These are phyloP conservation scores for Sanghuangporus baumii DNA, from an alignment of 1,284 basidiomycete species.

Conservation along the genomic window DNA sequence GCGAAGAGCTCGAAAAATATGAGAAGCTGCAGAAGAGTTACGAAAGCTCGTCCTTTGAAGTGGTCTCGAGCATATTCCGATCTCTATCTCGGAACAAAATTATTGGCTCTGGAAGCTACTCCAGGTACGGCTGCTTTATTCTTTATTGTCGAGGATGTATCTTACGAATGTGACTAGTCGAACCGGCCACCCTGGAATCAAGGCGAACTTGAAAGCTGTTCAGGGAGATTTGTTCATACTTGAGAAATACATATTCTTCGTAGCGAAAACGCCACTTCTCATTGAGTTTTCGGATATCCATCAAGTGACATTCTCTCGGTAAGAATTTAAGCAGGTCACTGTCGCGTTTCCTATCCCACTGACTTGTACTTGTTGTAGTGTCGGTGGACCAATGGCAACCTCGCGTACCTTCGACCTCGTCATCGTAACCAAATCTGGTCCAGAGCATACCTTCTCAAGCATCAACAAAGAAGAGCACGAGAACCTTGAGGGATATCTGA, in stretches of 20 bases:
- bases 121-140: slow-evolving; percentile 48
- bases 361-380: slow-evolving; percentile 31
- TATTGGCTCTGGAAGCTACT: slow-evolving; percentile 78
- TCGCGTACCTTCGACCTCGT: slow-evolving; percentile 94
- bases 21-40: slow-evolving; percentile 89
- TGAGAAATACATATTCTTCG: slow-evolving; percentile 97
- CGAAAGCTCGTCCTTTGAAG: slow-evolving; percentile 91
- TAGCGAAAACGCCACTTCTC: slow-evolving; percentile 93
- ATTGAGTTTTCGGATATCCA: slow-evolving; percentile 91
- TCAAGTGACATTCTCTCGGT: slow-evolving; percentile 88
- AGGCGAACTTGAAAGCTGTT: slow-evolving; percentile 96
- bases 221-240: slow-evolving; percentile 98
- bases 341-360: background rate
- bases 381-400: slow-evolving; percentile 86
- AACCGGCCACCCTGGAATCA: slow-evolving; percentile 77
- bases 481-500: slow-evolving; percentile 78
- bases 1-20: slow-evolving; percentile 68
- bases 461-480: slow-evolving; percentile 97
- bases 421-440: slow-evolving; percentile 77
- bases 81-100: slow-evolving; percentile 90
- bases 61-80: slow-evolving; percentile 93
- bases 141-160: background rate
- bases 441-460: slow-evolving; percentile 87
- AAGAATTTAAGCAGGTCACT: slow-evolving; percentile 18
- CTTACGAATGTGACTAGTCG: slow-evolving; percentile 38